Percentiles rank a stretch among this genome's conserved stretches.
Conservation (phyloP, 73 alveolate species). For the Uronychia setigera region DNA sequence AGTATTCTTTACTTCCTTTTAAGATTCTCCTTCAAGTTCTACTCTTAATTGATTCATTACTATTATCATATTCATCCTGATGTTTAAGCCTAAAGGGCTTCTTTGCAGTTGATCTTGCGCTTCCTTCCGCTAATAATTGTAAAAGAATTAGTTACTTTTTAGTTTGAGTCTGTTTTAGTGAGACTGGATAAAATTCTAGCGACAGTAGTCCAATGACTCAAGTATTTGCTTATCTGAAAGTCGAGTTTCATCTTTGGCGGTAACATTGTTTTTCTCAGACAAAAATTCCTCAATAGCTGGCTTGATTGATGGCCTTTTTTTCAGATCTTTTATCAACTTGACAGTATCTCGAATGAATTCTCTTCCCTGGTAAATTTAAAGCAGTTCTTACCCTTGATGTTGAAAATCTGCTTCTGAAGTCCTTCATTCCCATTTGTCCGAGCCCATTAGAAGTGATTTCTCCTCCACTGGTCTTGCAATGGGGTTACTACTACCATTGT, state of each 20-base stretch:
- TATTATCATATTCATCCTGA: no score
- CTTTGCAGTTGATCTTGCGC: no score
- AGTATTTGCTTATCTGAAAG: not conserved
- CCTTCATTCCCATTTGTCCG: not conserved
- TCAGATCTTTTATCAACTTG: not conserved
- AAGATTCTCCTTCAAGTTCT: no score
- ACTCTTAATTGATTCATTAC: no score
- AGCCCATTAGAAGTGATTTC: not conserved
- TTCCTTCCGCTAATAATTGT: no score
- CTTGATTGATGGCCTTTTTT: not conserved
- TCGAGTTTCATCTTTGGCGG: not conserved
- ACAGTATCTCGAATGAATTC: not conserved
- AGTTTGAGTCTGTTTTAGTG: no score
- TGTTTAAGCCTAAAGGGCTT: no score
- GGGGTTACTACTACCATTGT: not conserved
- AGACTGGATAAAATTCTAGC: no score
- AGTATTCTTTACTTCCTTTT: no score
- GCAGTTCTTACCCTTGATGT: not conserved
- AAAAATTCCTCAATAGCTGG: not conserved
- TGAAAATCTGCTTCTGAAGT: not conserved
- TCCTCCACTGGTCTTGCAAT: not conserved
- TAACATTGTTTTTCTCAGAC: not conserved
- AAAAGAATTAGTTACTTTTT: no score
- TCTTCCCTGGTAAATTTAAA: not conserved
- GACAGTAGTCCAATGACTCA: not conserved